Evolutionary conservation across 345 rosid genomes (phyloP).

Genomic region (Hibiscus tridactylites): DNA sequence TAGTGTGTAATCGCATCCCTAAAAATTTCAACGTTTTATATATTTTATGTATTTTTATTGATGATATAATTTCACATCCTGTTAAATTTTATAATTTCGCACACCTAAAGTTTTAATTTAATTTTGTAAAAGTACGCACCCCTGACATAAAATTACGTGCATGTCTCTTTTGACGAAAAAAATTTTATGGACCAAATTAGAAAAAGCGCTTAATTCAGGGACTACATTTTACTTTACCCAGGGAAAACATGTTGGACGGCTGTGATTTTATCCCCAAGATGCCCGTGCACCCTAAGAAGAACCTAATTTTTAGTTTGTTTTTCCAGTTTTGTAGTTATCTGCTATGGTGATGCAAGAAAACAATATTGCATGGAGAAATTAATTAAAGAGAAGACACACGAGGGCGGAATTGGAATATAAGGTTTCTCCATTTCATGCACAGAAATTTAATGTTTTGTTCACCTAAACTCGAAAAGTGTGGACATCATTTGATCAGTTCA

Average conservation of each 20-base stretch:
- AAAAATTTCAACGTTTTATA: too few species aligned
- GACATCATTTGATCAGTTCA: not conserved
- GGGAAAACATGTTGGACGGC: not conserved
- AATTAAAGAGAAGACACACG: not conserved
- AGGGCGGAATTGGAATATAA: constrained; percentile 1
- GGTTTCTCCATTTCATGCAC: not conserved
- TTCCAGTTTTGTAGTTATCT: not conserved
- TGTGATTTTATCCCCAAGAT: not conserved
- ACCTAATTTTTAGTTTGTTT: not conserved
- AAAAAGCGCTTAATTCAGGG: too few species aligned
- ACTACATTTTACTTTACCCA: not conserved
- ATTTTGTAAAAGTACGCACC: too few species aligned
- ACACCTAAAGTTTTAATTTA: too few species aligned
- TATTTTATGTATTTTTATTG: too few species aligned
- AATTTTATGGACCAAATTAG: too few species aligned
- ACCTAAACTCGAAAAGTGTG: not conserved
- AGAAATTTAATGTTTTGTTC: not conserved
- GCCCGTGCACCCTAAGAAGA: not conserved
- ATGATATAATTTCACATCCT: too few species aligned
- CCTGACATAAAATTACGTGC: too few species aligned
- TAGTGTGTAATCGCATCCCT: too few species aligned
- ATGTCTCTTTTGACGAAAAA: too few species aligned
- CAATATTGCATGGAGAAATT: not conserved
- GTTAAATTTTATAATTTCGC: too few species aligned
- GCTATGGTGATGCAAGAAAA: not conserved